These are phyloP conservation scores for Penicillium cosmopolitanum DNA, from an alignment of 495 filamentous ascomycete species.

Conservation along the genomic window DNA sequence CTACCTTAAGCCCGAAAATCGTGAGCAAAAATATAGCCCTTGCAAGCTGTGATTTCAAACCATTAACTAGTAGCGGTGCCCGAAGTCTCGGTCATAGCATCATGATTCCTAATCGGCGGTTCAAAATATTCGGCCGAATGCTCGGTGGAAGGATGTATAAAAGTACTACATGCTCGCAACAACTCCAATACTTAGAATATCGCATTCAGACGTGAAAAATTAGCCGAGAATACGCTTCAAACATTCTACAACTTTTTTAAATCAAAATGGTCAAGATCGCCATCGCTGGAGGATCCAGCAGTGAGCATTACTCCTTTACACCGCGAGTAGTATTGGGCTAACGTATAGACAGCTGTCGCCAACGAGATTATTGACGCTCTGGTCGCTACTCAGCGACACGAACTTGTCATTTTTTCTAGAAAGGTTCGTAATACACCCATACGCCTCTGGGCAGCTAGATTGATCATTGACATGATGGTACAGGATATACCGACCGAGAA, in stretches of 20 bases:
- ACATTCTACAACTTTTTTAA: too few species aligned
- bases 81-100: conserved; percentile 4
- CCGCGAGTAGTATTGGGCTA: neutral
- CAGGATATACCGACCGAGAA: conserved; percentile 15
- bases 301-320: conserved; percentile 28
- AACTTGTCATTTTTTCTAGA: conserved; percentile 52
- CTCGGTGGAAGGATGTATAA: neutral
- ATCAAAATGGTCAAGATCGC: conserved; percentile 58
- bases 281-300: conserved; percentile 55
- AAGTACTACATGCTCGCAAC: neutral
- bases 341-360: conserved; percentile 47
- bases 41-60: neutral
- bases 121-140: neutral
- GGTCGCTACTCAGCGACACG: conserved; percentile 51
- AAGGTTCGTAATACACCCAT: conserved; percentile 33
- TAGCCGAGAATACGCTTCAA: too few species aligned
- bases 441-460: neutral
- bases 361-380: conserved; percentile 59
- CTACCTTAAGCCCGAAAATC: too few species aligned
- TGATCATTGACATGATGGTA: neutral
- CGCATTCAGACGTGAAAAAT: too few species aligned
- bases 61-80: neutral
- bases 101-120: neutral
- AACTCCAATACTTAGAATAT: too few species aligned
- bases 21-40: too few species aligned